Percentiles rank a stretch among this genome's conserved stretches.
Conservation (phyloP, 805 yeast species). For the Yarrowia sp. region DNA sequence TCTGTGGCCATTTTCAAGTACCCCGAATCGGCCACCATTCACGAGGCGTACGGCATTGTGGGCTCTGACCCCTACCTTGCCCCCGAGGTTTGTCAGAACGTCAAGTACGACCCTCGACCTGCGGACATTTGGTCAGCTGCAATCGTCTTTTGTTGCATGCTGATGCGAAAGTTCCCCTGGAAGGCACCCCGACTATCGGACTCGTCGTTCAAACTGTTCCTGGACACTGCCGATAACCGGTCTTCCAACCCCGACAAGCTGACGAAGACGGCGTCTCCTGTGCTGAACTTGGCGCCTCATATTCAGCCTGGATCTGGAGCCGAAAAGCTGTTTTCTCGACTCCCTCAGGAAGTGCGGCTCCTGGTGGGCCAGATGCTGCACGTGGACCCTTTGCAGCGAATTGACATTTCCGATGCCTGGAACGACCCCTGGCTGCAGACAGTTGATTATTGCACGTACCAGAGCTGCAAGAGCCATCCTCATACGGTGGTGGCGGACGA, state of each 20-base stretch:
- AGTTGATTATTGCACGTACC: conserved; percentile 66
- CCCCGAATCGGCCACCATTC: conserved; percentile 55
- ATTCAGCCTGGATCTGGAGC: conserved; percentile 51
- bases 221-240: background rate
- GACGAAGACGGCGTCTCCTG: background rate
- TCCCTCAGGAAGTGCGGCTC: conserved; percentile 66
- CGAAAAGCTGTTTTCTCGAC: conserved; percentile 58
- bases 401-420: conserved; percentile 55
- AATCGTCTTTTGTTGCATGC: conserved; percentile 87
- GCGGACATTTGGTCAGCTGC: conserved; percentile 95
- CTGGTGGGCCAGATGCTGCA: conserved; percentile 67
- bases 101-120: conserved; percentile 75
- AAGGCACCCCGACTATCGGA: conserved; percentile 80
- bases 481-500: conserved; percentile 90
- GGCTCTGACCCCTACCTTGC: conserved; percentile 96
- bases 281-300: conserved; percentile 8
- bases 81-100: conserved; percentile 72
- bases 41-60: conserved; percentile 77
- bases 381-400: conserved; percentile 59
- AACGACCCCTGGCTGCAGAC: conserved; percentile 55
- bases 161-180: conserved; percentile 90
- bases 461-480: conserved; percentile 47
- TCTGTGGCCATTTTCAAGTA: conserved; percentile 80
- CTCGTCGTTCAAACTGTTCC: conserved; percentile 67
- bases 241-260: conserved; percentile 5